These are phyloP conservation scores for Acer negundo DNA, from an alignment of 345 rosid genomes.

Conservation along the genomic window DNA sequence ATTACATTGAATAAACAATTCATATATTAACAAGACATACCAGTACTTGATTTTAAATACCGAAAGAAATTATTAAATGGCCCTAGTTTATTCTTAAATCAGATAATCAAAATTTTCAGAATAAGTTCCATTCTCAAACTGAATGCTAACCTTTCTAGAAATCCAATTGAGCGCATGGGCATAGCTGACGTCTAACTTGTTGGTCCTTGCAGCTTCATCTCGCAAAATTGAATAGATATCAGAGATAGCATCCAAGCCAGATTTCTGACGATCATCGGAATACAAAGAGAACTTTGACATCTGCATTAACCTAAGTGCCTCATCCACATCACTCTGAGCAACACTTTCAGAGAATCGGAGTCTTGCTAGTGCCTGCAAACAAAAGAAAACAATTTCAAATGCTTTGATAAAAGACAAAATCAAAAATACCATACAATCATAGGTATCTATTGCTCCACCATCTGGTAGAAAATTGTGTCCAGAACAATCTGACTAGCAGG, in stretches of 20 bases:
- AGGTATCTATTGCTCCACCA: not conserved
- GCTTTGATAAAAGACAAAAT: not conserved
- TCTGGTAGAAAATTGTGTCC: not conserved
- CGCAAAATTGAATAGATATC: slow-evolving; percentile 93
- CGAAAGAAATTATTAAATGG: not conserved
- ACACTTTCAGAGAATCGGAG: slow-evolving; percentile 91
- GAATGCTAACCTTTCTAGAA: slow-evolving; percentile 82
- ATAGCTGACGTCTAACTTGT: slow-evolving; percentile 75
- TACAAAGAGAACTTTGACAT: slow-evolving; percentile 98
- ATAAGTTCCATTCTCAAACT: slow-evolving; percentile 5
- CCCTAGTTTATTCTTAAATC: not conserved
- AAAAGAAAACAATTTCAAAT: slow-evolving; percentile 13
- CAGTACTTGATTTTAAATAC: not conserved
- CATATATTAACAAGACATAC: not conserved
- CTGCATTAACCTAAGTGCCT: slow-evolving; percentile 94
- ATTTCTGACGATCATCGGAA: slow-evolving; percentile 82
- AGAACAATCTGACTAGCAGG: not conserved
- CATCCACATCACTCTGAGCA: slow-evolving; percentile 98
- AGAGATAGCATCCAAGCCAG: slow-evolving; percentile 97
- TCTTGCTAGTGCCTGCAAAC: slow-evolving; percentile 85
- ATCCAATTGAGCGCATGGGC: slow-evolving; percentile 97
- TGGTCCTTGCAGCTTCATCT: slow-evolving; percentile 93
- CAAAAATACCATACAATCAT: not conserved
- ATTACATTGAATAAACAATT: not conserved
- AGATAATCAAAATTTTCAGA: not conserved